phyloP scores from a whole-genome alignment of 2,329 filamentous ascomycete genomes.

The Pleochaeta shiraiana region DNA sequence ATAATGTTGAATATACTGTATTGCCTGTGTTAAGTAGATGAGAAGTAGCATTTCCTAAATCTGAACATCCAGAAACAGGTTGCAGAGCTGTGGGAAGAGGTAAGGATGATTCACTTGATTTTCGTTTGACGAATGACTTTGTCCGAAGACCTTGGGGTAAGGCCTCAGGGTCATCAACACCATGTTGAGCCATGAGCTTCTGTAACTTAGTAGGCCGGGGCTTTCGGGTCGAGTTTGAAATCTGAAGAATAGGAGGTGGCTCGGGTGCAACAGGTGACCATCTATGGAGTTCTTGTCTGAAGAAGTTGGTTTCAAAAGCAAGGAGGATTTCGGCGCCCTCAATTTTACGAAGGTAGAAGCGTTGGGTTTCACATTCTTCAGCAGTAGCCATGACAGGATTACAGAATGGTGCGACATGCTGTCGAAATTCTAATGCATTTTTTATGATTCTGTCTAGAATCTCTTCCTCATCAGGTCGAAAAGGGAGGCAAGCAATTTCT shows the following conservation, averaged over 20 bases:
- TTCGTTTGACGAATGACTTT: slow-evolving; percentile 17
- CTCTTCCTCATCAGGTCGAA: slow-evolving; percentile 90
- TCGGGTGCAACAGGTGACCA: slow-evolving; percentile 80
- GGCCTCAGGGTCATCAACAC: slow-evolving; percentile 77
- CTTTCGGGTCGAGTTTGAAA: slow-evolving; percentile 82
- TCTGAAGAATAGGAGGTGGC: slow-evolving; percentile 65
- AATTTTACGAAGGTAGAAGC: slow-evolving; percentile 92
- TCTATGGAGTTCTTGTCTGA: slow-evolving; percentile 85
- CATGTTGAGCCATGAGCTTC: slow-evolving; percentile 75
- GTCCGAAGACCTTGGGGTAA: slow-evolving; percentile 43
- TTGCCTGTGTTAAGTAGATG: slow-evolving; percentile 11
- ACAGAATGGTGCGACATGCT: slow-evolving; percentile 60
- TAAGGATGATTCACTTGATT: slow-evolving; percentile 16
- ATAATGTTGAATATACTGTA: slow-evolving; percentile 13
- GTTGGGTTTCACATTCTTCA: slow-evolving; percentile 70
- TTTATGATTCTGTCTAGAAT: slow-evolving; percentile 70
- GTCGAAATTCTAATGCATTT: slow-evolving; percentile 63
- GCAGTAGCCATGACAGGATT: slow-evolving; percentile 62
- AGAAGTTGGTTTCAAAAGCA: slow-evolving; percentile 89
- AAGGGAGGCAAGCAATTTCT: slow-evolving; percentile 60
- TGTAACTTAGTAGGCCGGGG: slow-evolving; percentile 92
- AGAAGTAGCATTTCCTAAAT: slow-evolving; percentile 15
- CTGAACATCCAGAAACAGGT: slow-evolving; percentile 14
- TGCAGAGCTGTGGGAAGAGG: slow-evolving; percentile 12
- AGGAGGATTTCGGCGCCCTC: slow-evolving; percentile 91